phyloP scores from a whole-genome alignment of 192 early-diverging fungal genomes.

The Chytriomyces sp. region DNA sequence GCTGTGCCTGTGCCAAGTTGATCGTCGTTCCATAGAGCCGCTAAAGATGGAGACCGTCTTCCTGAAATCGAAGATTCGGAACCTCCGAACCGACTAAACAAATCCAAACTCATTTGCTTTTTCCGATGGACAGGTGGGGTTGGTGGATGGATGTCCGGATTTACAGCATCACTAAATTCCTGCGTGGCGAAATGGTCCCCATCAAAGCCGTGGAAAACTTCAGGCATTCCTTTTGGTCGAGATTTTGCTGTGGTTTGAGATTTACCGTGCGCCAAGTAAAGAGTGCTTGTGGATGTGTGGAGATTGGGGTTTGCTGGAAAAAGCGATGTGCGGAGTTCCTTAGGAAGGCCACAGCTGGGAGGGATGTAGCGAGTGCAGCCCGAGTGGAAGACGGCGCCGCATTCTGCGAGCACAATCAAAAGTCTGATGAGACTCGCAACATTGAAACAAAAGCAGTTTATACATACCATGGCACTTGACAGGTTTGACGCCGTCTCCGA shows the following conservation, averaged over 20 bases:
- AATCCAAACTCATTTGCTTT: slow-evolving; percentile 3
- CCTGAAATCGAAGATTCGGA: no score
- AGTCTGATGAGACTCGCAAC: neutral
- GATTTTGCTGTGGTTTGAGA: neutral
- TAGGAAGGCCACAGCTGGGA: slow-evolving; percentile 24
- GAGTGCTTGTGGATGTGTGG: slow-evolving; percentile 9
- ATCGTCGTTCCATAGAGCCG: no score
- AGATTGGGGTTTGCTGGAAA: slow-evolving; percentile 18
- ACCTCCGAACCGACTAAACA: no score
- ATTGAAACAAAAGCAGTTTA: neutral
- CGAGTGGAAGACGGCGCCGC: slow-evolving; percentile 23
- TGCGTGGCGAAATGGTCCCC: slow-evolving; percentile 32
- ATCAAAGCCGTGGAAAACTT: slow-evolving; percentile 27
- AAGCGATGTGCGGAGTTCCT: slow-evolving; percentile 15
- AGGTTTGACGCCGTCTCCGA: neutral
- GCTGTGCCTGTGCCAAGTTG: no score
- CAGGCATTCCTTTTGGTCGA: neutral
- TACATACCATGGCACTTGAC: slow-evolving; percentile 23
- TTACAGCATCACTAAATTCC: slow-evolving; percentile 26
- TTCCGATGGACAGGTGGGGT: slow-evolving; percentile 18
- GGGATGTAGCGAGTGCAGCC: slow-evolving; percentile 9
- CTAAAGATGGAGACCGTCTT: no score
- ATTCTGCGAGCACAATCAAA: slow-evolving; percentile 7
- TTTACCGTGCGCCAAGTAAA: neutral
- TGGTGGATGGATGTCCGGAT: slow-evolving; percentile 36